These are phyloP conservation scores for Parafenestella ontariensis DNA, from an alignment of 2,329 filamentous ascomycete species.

Conservation along the genomic window DNA sequence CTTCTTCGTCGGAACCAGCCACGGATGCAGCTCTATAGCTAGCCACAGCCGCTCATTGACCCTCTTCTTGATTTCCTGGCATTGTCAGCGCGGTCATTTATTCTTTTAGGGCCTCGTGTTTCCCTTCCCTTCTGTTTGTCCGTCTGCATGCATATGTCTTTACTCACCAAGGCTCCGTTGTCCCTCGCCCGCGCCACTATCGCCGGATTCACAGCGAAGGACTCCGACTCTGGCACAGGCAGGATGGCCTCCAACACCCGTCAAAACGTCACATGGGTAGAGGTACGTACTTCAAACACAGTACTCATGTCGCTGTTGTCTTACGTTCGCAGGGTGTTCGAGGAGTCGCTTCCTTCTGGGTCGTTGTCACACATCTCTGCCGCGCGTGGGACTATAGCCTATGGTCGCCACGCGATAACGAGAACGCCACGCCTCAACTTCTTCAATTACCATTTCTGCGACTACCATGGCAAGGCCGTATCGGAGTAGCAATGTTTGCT, in stretches of 20 bases:
- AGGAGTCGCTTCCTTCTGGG: constrained; percentile 61
- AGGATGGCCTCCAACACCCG: constrained; percentile 40
- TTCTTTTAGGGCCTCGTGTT: constrained; percentile 9
- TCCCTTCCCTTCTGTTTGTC: constrained; percentile 13
- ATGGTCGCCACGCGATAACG: constrained; percentile 56
- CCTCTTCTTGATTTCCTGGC: constrained; percentile 15
- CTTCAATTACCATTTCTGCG: constrained; percentile 62
- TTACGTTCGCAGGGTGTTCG: constrained; percentile 54
- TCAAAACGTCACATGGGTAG: constrained; percentile 52
- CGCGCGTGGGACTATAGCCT: constrained; percentile 61
- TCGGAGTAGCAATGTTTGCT: constrained; percentile 64
- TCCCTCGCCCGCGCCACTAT: constrained; percentile 36
- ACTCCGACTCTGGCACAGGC: constrained; percentile 13
- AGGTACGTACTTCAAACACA: constrained; percentile 36
- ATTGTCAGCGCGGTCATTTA: constrained; percentile 11
- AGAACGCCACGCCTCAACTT: constrained; percentile 53
- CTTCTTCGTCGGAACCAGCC: constrained; percentile 24
- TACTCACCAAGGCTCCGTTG: constrained; percentile 32
- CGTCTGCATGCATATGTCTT: constrained; percentile 35
- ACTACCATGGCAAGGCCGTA: constrained; percentile 62
- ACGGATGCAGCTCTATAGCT: constrained; percentile 35
- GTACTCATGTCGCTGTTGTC: neutral
- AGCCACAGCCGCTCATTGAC: constrained; percentile 27
- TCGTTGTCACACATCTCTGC: constrained; percentile 61
- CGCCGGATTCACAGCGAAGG: constrained; percentile 20